Conservation (phyloP, 2,329 filamentous ascomycete species). For the Cladophialophora exuberans region DNA sequence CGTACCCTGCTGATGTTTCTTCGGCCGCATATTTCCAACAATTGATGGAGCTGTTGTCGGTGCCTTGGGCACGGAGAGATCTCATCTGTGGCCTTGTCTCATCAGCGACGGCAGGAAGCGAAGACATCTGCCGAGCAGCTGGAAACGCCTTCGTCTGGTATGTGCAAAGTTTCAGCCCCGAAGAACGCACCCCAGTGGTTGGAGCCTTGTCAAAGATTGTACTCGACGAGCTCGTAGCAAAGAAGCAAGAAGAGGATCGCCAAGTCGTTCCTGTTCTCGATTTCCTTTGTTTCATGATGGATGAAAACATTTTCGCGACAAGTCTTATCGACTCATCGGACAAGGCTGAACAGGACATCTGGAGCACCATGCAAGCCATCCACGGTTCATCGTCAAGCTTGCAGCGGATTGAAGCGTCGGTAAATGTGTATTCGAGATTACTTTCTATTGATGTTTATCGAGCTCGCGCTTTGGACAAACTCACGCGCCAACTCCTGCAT, state of each 20-base stretch:
- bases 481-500: conserved; percentile 32
- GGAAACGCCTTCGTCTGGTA: conserved; percentile 46
- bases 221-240: conserved; percentile 54
- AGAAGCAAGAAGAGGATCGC: conserved; percentile 64
- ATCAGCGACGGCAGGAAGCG: conserved; percentile 49
- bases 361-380: conserved; percentile 72
- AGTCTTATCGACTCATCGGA: conserved; percentile 3
- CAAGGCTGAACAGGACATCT: conserved; percentile 57
- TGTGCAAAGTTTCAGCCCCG: conserved; percentile 9
- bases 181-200: conserved; percentile 1
- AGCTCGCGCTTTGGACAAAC: conserved; percentile 25
- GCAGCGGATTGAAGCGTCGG: conserved; percentile 76
- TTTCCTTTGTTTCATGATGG: conserved; percentile 74
- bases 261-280: conserved; percentile 76
- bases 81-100: conserved; percentile 49
- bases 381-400: conserved; percentile 84
- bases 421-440: conserved; percentile 69
- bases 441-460: conserved; percentile 15
- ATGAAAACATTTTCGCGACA: conserved; percentile 51
- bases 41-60: conserved; percentile 41
- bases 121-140: conserved; percentile 48
- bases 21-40: conserved; percentile 48
- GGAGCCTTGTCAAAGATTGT: conserved; percentile 55
- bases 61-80: conserved; percentile 43
- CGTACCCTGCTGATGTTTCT: conserved; percentile 51